These are phyloP conservation scores for Cladosporium sp. DNA, from an alignment of 2,329 filamentous ascomycete genomes.

Conservation along the genomic window DNA sequence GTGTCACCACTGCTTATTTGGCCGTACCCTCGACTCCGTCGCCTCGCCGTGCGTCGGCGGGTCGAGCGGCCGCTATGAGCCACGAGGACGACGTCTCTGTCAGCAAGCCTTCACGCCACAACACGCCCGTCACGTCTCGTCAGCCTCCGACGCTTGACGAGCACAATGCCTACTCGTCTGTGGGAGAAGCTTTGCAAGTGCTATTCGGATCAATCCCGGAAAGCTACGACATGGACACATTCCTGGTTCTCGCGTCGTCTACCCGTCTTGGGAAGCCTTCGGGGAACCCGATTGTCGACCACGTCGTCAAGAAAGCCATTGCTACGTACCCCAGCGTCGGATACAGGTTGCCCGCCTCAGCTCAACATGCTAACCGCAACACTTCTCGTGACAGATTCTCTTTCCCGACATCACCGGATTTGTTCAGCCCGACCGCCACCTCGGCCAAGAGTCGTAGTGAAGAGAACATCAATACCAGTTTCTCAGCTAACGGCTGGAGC, in stretches of 20 bases:
- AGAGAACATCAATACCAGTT: slow-evolving; percentile 48
- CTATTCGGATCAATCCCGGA: slow-evolving; percentile 13
- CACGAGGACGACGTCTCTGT: not conserved
- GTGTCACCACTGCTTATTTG: too few species aligned
- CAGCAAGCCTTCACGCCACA: not conserved
- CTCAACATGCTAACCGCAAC: slow-evolving; percentile 21
- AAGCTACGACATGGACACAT: slow-evolving; percentile 23
- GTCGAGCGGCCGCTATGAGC: too few species aligned
- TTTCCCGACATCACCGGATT: slow-evolving; percentile 24
- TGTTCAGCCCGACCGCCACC: slow-evolving; percentile 20
- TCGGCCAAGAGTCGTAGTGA: slow-evolving; percentile 43
- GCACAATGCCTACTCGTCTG: not conserved
- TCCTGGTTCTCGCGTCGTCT: slow-evolving; percentile 22
- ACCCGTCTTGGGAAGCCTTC: slow-evolving; percentile 13
- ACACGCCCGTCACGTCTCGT: too few species aligned
- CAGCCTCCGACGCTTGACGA: not conserved
- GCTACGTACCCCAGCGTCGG: not conserved
- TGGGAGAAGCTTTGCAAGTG: not conserved
- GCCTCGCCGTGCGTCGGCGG: too few species aligned
- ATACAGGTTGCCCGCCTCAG: not conserved
- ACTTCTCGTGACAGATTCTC: slow-evolving; percentile 27
- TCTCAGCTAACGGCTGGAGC: slow-evolving; percentile 43
- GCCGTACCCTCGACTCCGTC: too few species aligned
- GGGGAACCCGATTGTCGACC: not conserved
- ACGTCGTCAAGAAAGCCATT: not conserved